These are phyloP conservation scores for Chlorella sp. DNA, from an alignment of 139 green algal species.

Conservation along the genomic window DNA sequence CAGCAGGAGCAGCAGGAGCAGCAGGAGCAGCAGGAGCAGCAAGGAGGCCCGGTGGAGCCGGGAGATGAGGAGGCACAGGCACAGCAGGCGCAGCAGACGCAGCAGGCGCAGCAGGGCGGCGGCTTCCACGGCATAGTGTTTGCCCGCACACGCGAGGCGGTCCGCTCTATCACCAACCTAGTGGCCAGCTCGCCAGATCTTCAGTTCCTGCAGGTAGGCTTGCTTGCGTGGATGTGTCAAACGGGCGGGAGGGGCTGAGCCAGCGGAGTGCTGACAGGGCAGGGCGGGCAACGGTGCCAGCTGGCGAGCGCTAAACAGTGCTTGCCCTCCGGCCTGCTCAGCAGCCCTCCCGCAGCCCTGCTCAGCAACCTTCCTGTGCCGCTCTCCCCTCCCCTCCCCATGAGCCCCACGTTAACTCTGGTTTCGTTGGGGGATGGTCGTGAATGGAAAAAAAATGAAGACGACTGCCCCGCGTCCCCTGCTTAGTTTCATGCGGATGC, in stretches of 20 bases:
- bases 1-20: no score
- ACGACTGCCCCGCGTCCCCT: no score
- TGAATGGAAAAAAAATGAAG: no score
- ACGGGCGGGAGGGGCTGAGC: background rate
- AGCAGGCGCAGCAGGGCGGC: no score
- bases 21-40: no score
- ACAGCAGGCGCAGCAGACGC: no score
- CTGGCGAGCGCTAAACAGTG: background rate
- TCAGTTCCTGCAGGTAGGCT: conserved; percentile 14
- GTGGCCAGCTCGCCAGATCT: background rate
- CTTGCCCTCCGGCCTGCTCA: background rate
- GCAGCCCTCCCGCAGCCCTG: background rate
- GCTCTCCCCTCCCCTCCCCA: no score
- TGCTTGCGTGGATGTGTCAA: background rate
- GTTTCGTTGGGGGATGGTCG: no score
- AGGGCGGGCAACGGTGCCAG: background rate
- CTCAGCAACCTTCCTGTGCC: background rate
- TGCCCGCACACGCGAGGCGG: conserved; percentile 38
- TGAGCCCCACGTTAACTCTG: no score
- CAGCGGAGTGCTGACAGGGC: background rate
- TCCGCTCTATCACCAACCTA: conserved; percentile 31
- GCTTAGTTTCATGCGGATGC: no score
- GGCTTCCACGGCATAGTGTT: conserved; percentile 52
- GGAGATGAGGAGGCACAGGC: no score
- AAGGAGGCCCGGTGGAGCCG: no score